Evolutionary conservation across 208 protist genomes (phyloP), one percentile per base, ranked within the genome.

Genomic region (Histomonas meleagridis): DNA sequence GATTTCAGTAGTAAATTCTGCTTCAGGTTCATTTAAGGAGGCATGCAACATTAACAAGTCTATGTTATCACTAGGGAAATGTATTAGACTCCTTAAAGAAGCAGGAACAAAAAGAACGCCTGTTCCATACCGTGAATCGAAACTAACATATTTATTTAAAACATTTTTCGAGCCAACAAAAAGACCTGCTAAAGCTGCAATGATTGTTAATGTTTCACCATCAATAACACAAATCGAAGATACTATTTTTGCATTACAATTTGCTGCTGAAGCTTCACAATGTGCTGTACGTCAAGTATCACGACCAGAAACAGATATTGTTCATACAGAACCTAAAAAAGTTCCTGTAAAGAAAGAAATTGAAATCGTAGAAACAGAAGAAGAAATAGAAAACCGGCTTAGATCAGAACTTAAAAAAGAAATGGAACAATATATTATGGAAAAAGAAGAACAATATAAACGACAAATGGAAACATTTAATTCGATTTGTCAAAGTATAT

Each of bases 211-310:
- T 51, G 28, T 79, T 32, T 79, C 70, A 46, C 70, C 70, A 10
- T n/a, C n/a, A 49, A 51, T 51, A 21, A 79, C 40, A 49, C 70
- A 79, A 51, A 51, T 51, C 23, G 70, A 79, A 51, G 70, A 79
- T 79, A 79, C 70, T 46, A 79, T 79, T 18, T 79, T 79, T 79
- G n/a, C 70, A 21, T 28, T 79, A 7, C 70, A 79, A 79, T 79
- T 79, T 43, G 70, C 70, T 46, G 70, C 70, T 21, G 70, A 79
- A 49, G 70, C 70, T 51, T 79, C 70, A 46, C n/a, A 79, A 43
- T 79, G 70, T 28, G n/a, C 70, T 10, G 49, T 79, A 7, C 28
- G 70, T 46, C 70, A 79, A 18, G 40, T 79, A n/a, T 46, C 32
- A 46, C 32, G 40, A 46, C 70, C 70, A 23, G 14, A 51, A n/a